Evolutionary conservation across 176 grass and related monocot genomes (phyloP).

Genomic region (Urochloa ruziziensis): DNA sequence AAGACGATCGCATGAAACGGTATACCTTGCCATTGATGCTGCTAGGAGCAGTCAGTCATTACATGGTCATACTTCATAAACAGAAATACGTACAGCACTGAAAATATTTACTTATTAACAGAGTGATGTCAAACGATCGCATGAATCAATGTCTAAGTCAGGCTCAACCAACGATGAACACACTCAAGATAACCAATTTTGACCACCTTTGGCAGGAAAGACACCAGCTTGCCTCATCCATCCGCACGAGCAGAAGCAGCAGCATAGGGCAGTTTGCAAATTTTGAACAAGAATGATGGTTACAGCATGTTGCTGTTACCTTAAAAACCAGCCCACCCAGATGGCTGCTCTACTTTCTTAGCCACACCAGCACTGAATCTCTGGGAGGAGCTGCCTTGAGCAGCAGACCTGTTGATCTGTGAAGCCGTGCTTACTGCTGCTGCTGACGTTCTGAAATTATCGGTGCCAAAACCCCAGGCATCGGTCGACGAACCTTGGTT

Average conservation of each 20-base stretch:
- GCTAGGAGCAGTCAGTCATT: neutral
- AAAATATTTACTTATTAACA: conserved; percentile 43
- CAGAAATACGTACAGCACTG: neutral
- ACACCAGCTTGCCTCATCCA: neutral
- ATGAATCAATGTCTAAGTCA: neutral
- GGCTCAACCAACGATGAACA: conserved; percentile 28
- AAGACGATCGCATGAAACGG: neutral
- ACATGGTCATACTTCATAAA: neutral
- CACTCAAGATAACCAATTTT: conserved; percentile 16
- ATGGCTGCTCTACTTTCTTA: conserved; percentile 54
- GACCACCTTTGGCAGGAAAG: neutral
- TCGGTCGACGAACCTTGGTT: conserved; percentile 12
- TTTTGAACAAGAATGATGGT: neutral
- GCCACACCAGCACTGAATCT: conserved; percentile 31
- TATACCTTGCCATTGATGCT: neutral
- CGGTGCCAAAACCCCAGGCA: conserved; percentile 45
- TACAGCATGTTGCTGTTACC: neutral
- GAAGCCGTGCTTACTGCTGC: conserved; percentile 21
- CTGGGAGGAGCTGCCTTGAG: conserved; percentile 51
- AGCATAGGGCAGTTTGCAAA: neutral
- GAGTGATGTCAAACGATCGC: neutral
- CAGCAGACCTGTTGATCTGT: conserved; percentile 18
- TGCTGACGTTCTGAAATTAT: conserved; percentile 43
- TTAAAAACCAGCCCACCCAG: conserved; percentile 87
- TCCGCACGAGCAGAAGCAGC: neutral